phyloP scores from a whole-genome alignment of 2,329 filamentous ascomycete species.

The Diaporthe sp. region DNA sequence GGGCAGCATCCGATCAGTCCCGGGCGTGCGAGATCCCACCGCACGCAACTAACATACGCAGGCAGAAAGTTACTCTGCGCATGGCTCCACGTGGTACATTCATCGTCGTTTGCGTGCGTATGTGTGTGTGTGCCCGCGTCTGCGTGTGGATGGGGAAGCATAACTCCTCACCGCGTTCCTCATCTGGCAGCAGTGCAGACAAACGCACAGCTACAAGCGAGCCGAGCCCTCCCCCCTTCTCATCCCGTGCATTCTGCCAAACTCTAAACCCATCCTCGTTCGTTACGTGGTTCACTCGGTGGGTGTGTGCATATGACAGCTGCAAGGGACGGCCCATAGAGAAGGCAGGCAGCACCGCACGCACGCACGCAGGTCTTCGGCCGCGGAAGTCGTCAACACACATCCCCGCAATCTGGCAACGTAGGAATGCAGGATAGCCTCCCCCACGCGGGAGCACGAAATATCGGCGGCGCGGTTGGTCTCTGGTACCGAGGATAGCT shows the following conservation, averaged over 20 bases:
- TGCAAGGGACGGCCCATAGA: constrained; percentile 9
- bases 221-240: too few relatives aligned
- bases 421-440: not conserved
- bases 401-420: not conserved
- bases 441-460: not conserved
- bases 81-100: not conserved
- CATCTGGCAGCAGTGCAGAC: not conserved
- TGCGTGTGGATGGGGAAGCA: not conserved
- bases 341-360: not conserved
- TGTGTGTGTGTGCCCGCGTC: too few relatives aligned
- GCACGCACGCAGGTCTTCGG: not conserved
- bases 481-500: not conserved
- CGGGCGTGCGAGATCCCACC: not conserved
- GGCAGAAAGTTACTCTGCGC: not conserved
- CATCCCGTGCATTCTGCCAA: not conserved
- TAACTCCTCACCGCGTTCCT: too few relatives aligned
- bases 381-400: not conserved
- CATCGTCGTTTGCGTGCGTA: not conserved
- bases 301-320: constrained; percentile 19
- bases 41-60: not conserved
- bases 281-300: not conserved
- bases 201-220: not conserved
- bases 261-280: not conserved
- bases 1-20: not conserved
- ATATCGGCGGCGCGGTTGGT: not conserved